Percentiles rank a stretch among this genome's conserved stretches.
These are phyloP conservation scores for Metschnikowia lunata DNA, from an alignment of 805 yeast genomes.

Conservation along the genomic window DNA sequence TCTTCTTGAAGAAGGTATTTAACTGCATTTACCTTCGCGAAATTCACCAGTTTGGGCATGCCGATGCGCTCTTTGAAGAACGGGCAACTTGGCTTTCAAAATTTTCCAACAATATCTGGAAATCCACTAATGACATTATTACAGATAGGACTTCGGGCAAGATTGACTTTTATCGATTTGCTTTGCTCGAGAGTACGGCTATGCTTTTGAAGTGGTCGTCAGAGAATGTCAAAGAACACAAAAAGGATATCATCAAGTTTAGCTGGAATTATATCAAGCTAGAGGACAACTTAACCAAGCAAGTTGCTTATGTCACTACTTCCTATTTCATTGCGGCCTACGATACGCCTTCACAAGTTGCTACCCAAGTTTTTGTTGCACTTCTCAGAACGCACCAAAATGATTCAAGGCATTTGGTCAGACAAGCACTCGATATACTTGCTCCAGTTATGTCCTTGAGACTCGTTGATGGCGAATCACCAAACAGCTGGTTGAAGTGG, in stretches of 20 bases:
- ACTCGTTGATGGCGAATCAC: slow-evolving; percentile 50
- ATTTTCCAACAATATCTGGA: slow-evolving; percentile 71
- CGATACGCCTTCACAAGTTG: slow-evolving; percentile 84
- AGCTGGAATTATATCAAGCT: slow-evolving; percentile 90
- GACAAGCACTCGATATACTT: slow-evolving; percentile 79
- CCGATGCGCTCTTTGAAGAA: slow-evolving; percentile 42
- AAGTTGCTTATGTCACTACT: slow-evolving; percentile 87
- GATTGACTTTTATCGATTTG: slow-evolving; percentile 70
- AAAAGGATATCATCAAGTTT: slow-evolving; percentile 86
- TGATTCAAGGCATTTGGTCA: slow-evolving; percentile 78
- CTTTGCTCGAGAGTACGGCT: slow-evolving; percentile 77
- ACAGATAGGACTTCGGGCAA: slow-evolving; percentile 58
- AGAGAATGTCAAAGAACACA: slow-evolving; percentile 48
- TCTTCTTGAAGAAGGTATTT: slow-evolving; percentile 51
- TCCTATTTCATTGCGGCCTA: slow-evolving; percentile 80
- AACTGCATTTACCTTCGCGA: slow-evolving; percentile 65
- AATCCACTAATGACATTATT: slow-evolving; percentile 49
- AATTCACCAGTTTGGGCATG: slow-evolving; percentile 44
- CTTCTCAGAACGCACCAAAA: slow-evolving; percentile 76
- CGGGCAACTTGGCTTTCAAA: slow-evolving; percentile 59
- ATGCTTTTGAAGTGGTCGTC: slow-evolving; percentile 69
- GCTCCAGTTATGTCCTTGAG: slow-evolving; percentile 83
- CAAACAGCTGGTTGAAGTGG: slow-evolving; percentile 83
- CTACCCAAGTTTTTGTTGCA: slow-evolving; percentile 90
- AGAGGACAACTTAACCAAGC: slow-evolving; percentile 85